Evolutionary conservation across 2,329 filamentous ascomycete genomes (phyloP).

Genomic region (Amauroascus verrucosus): DNA sequence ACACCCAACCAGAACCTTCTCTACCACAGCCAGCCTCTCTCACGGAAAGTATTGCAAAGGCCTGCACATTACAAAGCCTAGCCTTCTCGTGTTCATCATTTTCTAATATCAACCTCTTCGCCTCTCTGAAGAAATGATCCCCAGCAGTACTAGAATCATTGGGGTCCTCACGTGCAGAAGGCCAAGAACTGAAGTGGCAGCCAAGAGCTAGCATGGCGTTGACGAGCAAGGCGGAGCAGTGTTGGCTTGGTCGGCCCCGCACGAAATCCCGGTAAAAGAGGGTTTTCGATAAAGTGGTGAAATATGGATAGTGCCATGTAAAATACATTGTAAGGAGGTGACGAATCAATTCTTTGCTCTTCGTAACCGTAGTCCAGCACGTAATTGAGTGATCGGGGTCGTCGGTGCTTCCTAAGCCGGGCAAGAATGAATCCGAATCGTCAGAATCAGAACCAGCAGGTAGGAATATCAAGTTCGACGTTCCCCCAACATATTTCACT

Average conservation of each 20-base stretch:
- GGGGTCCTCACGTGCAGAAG: constrained; percentile 59
- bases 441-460: constrained; percentile 43
- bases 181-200: constrained; percentile 77
- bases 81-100: constrained; percentile 91
- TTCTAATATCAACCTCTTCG: constrained; percentile 77
- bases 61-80: constrained; percentile 80
- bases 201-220: constrained; percentile 90
- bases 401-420: neutral
- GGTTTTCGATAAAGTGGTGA: constrained; percentile 76
- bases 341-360: constrained; percentile 64
- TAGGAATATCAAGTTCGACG: constrained; percentile 82
- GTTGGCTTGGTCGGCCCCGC: constrained; percentile 57
- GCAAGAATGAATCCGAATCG: constrained; percentile 22
- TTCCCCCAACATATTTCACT: constrained; percentile 84
- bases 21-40: constrained; percentile 88
- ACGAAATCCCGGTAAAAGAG: constrained; percentile 81
- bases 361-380: constrained; percentile 80
- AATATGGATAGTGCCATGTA: constrained; percentile 94
- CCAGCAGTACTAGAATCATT: constrained; percentile 77
- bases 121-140: constrained; percentile 91
- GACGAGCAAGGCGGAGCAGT: constrained; percentile 82
- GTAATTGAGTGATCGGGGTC: constrained; percentile 55
- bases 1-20: constrained; percentile 95
- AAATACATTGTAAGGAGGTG: constrained; percentile 98
- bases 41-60: constrained; percentile 88